Base-by-base conservation (phyloP, 768 basidiomycete species). In the Termitomyces titanicus region DNA sequence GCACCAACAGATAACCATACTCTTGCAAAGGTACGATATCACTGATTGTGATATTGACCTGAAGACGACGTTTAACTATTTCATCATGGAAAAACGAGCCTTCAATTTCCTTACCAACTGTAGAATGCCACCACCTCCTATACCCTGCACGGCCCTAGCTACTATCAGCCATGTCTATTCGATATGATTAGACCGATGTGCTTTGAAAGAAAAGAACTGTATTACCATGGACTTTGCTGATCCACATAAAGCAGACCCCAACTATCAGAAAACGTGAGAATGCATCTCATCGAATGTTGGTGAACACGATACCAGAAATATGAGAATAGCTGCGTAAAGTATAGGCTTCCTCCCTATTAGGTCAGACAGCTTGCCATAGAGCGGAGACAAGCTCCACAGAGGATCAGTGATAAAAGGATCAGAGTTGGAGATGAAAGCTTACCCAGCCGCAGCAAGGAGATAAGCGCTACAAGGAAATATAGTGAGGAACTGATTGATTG, bases 21-120 rank as follows among this genome's bases (percentile, higher is more conserved):
- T 92, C 85, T 72, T 84, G 74, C 35, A 95, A 70, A 0, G 91
- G 82, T 0, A 92, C 88, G 34, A 95, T 92, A 68, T 95, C 93
- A 42, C 86, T 83, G 40, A 92, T 84, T 2, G 83, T 88, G 61
- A 92, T 92, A 47, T 86, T 80, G 7, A 88, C 73, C 79, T 80
- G 54, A 15, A 47, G 54, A 51, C 44, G 51, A 17, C 17, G 25
- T 35, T 51, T 50, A 3, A 11, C n/a, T 50, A 49, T 10, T 29
- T 45, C 37, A 46, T 29, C 47, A n/a, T 5, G 9, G 12, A 47
- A 34, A 42, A 43, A 18, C 20, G 9, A 51, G 6, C 29, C 44
- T 31, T 29, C 18, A 50, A n/a, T n/a, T 9, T 25, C 54, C 72
- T 53, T 18, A 79, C 86, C 59, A 91, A 72, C 64, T 89, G 88